These are phyloP conservation scores for Sergeia podlipaevii DNA, from an alignment of 208 protist genomes.

Conservation along the genomic window DNA sequence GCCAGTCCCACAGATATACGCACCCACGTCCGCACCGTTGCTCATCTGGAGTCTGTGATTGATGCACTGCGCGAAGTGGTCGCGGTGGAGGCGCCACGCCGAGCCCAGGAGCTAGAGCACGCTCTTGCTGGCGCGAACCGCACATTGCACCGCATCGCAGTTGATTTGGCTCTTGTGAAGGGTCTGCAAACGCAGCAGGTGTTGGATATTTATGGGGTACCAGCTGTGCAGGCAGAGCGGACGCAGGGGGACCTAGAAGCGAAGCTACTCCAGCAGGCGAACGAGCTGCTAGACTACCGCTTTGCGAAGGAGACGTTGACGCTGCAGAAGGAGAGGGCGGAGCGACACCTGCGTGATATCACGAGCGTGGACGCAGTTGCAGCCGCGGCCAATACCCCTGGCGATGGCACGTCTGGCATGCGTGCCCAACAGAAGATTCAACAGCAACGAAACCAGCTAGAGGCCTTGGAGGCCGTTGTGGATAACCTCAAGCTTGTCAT, in stretches of 20 bases:
- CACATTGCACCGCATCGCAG: slow-evolving; percentile 30
- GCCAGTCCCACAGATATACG: slow-evolving; percentile 35
- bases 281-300: slow-evolving; percentile 65
- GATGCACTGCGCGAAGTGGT: slow-evolving; percentile 60
- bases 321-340: slow-evolving; percentile 46
- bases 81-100: slow-evolving; percentile 32
- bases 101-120: slow-evolving; percentile 36
- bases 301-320: slow-evolving; percentile 66
- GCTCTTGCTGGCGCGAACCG: slow-evolving; percentile 16
- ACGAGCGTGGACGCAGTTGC: slow-evolving; percentile 30
- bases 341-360: slow-evolving; percentile 65
- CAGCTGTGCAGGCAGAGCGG: slow-evolving; percentile 9
- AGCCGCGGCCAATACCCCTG: slow-evolving; percentile 2
- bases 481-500: slow-evolving; percentile 78
- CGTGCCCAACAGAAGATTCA: slow-evolving; percentile 5
- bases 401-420: slow-evolving; percentile 1
- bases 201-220: slow-evolving; percentile 16
- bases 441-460: slow-evolving; percentile 17
- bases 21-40: slow-evolving; percentile 34
- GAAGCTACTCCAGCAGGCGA: slow-evolving; percentile 41
- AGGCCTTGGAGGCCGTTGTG: slow-evolving; percentile 51
- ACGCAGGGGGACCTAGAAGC: slow-evolving; percentile 20
- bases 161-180: slow-evolving; percentile 36
- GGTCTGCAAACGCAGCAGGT: slow-evolving; percentile 18
- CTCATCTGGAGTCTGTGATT: slow-evolving; percentile 51